Percentiles rank a stretch among this genome's conserved stretches.
Conservation (phyloP, 768 basidiomycete species). For the Butyriboletus loyo region DNA sequence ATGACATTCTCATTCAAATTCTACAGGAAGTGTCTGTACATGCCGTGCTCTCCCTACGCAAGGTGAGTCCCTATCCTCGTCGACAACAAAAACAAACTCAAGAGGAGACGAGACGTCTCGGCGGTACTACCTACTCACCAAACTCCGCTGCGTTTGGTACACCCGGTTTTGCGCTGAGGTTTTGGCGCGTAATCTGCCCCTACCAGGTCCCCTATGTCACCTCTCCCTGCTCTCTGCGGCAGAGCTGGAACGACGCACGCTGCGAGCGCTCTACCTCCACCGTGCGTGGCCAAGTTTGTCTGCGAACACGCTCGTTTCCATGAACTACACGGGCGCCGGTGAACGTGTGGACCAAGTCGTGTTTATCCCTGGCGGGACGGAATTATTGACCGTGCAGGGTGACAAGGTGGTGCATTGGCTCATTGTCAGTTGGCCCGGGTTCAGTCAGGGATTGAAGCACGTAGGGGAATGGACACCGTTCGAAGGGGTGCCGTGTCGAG, state of each 20-base stretch:
- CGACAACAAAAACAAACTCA: neutral
- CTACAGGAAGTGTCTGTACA: constrained; percentile 12
- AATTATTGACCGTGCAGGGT: constrained; percentile 26
- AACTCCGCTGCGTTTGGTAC: constrained; percentile 24
- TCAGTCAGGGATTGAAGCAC: constrained; percentile 12
- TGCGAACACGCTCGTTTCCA: constrained; percentile 12
- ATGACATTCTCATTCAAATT: constrained; percentile 26
- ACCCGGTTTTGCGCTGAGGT: constrained; percentile 23
- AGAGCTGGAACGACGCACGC: constrained; percentile 29
- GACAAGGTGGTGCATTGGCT: constrained; percentile 25
- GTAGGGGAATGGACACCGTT: constrained; percentile 19
- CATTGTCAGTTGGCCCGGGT: constrained; percentile 16
- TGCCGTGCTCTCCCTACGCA: constrained; percentile 21
- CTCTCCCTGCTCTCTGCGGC: constrained; percentile 14
- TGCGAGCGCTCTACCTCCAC: constrained; percentile 27
- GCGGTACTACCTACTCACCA: constrained; percentile 27
- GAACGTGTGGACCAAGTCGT: constrained; percentile 26
- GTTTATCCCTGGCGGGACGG: constrained; percentile 24
- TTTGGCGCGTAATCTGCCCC: constrained; percentile 18
- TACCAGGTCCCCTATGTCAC: constrained; percentile 13
- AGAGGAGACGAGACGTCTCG: constrained; percentile 21
- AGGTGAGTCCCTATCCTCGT: constrained; percentile 10
- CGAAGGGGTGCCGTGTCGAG: constrained; percentile 14
- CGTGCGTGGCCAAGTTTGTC: constrained; percentile 19
- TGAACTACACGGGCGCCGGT: neutral